phyloP scores from a whole-genome alignment of 2,329 filamentous ascomycete species.

The Trichophyton benhamiae region DNA sequence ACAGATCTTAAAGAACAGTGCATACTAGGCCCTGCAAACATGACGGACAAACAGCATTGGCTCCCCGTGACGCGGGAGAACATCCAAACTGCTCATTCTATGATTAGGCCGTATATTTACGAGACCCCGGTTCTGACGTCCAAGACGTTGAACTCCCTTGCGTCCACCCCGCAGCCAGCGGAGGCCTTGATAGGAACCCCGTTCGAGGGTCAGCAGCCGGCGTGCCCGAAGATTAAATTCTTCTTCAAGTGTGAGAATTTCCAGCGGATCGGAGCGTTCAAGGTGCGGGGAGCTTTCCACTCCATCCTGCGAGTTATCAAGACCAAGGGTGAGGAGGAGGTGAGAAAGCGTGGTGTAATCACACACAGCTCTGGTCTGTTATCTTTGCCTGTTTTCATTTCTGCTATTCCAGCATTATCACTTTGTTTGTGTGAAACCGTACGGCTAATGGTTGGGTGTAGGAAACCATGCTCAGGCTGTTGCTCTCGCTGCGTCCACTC shows the following conservation, averaged over 20 bases:
- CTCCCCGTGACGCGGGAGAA: slow-evolving; percentile 60
- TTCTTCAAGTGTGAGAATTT: slow-evolving; percentile 96
- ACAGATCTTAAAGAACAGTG: too few relatives aligned
- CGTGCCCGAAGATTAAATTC: slow-evolving; percentile 55
- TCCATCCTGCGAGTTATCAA: slow-evolving; percentile 58
- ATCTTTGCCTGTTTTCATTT: not conserved
- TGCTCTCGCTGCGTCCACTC: slow-evolving; percentile 64
- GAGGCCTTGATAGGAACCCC: slow-evolving; percentile 44
- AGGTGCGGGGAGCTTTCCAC: slow-evolving; percentile 81
- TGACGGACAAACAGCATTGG: slow-evolving; percentile 35
- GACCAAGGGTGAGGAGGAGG: slow-evolving; percentile 49
- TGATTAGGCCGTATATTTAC: slow-evolving; percentile 68
- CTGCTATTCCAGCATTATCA: not conserved
- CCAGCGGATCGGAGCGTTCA: slow-evolving; percentile 85
- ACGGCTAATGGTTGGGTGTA: slow-evolving; percentile 25
- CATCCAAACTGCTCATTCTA: slow-evolving; percentile 56
- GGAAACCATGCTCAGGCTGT: slow-evolving; percentile 94
- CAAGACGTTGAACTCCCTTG: slow-evolving; percentile 58
- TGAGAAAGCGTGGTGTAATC: slow-evolving; percentile 58
- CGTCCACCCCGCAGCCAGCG: slow-evolving; percentile 54
- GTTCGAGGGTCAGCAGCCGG: slow-evolving; percentile 46
- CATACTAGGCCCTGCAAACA: slow-evolving; percentile 14
- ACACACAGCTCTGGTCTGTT: slow-evolving; percentile 74
- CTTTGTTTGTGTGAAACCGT: not conserved
- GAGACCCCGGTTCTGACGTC: slow-evolving; percentile 73